Base-by-base conservation (phyloP, 2,329 filamentous ascomycete species). In the Blastomyces emzantsi region DNA sequence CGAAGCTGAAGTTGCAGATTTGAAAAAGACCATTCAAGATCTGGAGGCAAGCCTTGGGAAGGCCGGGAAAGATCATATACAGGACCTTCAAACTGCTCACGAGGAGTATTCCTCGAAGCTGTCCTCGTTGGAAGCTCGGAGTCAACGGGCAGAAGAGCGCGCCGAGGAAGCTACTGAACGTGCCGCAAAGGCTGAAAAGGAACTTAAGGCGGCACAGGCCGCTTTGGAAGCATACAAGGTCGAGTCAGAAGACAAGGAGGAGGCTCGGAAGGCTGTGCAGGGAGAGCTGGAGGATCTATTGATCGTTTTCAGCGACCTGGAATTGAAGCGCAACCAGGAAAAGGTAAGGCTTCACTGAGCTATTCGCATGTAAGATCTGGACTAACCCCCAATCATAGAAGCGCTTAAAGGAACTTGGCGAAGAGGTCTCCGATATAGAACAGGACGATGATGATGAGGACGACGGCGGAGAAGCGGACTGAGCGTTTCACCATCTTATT, bases 261-360 rank as follows among this genome's bases (percentile, higher is more conserved):
- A 85, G 65, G 85, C 88, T 64, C 85, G 83, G 63, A 81, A 85
- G 65, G 77, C 82, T 1, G 82, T 83, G 5, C 90, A 93, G 72
- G 81, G 84, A 2, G 90, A 94, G 74, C 79, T 93, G 56, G 90
- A 94, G 68, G 90, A 94, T 73, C 80, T 93, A 62, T 78, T 94
- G 45, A 89, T 93, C 78, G 87, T 94, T 5, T 90, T 92, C 74
- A 86, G 85, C 17, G 90, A 94, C 71, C 72, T 92, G 22, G 90
- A 94, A 74, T 88, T 90, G 62, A 93, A 92, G 77, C 80, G 86
- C 59, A 81, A 82, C 52, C 85, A 84, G 69, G 91, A 93, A 72
- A 93, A 90, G 82, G 88, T 89, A 76, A 68, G 36, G 81, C 73
- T 62, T n/a, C 47, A 62, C 56, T 60, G 25, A 33, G 47, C 56